Evolutionary conservation across 176 grass and related monocot genomes (phyloP), one percentile per base, ranked within the genome.

Genomic region (Zizania latifolia): DNA sequence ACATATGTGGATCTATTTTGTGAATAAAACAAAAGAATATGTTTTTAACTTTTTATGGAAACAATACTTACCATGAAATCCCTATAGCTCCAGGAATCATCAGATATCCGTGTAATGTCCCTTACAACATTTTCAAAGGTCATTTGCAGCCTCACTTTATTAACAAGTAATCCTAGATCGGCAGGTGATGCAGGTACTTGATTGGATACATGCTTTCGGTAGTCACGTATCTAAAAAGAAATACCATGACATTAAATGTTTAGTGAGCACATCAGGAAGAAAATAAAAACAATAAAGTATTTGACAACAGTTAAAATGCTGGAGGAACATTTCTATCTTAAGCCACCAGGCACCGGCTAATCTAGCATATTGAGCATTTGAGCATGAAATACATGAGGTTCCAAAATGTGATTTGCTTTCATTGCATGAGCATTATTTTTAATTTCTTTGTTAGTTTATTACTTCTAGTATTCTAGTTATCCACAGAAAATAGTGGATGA

Each of bases 111-210:
- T 6, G 80, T 71, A 46, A 99, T 90, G 63, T 99, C 92, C 75
- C 89, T 99, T 66, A 94, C 85, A 86, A 99, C 79, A 99, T 99
- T 99, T 83, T 99, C 95, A 75, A 99, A 82, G 53, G 91, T 91
- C 95, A 99, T 94, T 66, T 66, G 85, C 51, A 99, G 84, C 35
- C 36, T 76, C 48, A 92, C 84, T 94, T 99, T 99, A 68, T 90
- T 90, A 34, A 81, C 65, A 51, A 92, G 95, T 56, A 82, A 51
- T 69, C 85, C 84, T 82, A 79, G 53, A 19, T 81, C 78, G 57
- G 84, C 69, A 75, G 87, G 90, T 55, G 67, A 39, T 72, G 43
- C 70, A 85, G 59, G 62, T 28, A 57, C 78, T 87, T 90, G 82
- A 67, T 90, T 86, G 39, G 82, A 77, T 68, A 37, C 43, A 77